Evolutionary conservation across 495 filamentous ascomycete genomes (phyloP), one percentile per base, ranked within the genome.

Genomic region (Xylaria palmicola): DNA sequence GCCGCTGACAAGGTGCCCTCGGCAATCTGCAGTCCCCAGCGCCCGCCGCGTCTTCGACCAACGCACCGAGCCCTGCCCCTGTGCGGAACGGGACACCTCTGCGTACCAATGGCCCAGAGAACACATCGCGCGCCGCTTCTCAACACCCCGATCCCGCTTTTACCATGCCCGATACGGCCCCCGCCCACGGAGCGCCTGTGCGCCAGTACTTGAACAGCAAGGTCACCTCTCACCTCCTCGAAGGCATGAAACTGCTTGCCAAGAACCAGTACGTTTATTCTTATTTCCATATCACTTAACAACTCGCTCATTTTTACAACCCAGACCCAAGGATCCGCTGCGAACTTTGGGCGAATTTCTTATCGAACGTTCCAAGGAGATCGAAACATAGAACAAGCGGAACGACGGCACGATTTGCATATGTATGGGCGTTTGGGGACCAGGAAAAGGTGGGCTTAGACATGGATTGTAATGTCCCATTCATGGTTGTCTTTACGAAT

Each of bases 201-300:
- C 83, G 94, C 32, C 86, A 90, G 60, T 98, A 96, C 75, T 76
- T 98, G 72, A 98, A 98, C 66, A 80, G 86, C 69, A 92, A 92
- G 69, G 85, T 98, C 56, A 93, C 92, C 15, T 88, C 87, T 7
- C 84, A 87, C 54, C 69, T 98, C 62, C 72, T 98, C 34, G 93
- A 97, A 66, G 94, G 90, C 6, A 93, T 98, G 92, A 98, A 97
- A 81, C 76, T 83, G 64, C 64, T 98, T 36, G 90, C 90, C 3
- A 86, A 84, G 62, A 87, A 93, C 49, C 90, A 92, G 92, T 95
- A 77, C 71, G 90, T 83, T 51, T 53, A 29, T 6, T 45, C 40
- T 37, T 43, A 15, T 30, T 5, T 22, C 47, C 15, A 20, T 30
- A n/a, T n/a, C 56, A 45, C 56, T 32, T 47, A 10, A 32, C 6